These are phyloP conservation scores for Choanephora cucurbitarum DNA, from an alignment of 371 early-diverging fungal species.

Conservation along the genomic window DNA sequence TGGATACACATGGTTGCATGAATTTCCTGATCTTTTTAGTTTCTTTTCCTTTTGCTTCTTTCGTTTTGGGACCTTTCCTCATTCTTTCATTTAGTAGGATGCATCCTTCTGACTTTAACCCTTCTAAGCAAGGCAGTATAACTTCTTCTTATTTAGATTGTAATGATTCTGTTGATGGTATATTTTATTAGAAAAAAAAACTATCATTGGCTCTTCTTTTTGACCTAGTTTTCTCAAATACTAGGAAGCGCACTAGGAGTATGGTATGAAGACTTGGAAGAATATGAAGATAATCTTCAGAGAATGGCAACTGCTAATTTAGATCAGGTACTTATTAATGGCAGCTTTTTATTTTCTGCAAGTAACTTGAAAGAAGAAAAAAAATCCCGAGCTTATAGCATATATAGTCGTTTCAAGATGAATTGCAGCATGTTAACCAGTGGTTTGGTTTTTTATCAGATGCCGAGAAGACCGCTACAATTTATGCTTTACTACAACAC, in stretches of 20 bases:
- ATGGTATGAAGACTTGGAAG: conserved; percentile 89
- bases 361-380: neutral
- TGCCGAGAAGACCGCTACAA: conserved; percentile 89
- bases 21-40: neutral
- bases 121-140: neutral
- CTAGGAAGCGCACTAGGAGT: conserved; percentile 73
- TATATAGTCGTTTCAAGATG: conserved; percentile 18
- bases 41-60: neutral
- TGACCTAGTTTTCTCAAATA: neutral
- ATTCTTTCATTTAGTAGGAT: conserved; percentile 1
- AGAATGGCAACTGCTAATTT: conserved; percentile 90
- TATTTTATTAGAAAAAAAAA: no score
- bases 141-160: neutral
- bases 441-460: conserved; percentile 93
- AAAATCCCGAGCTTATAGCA: conserved; percentile 7
- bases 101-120: conserved; percentile 14
- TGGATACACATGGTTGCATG: neutral
- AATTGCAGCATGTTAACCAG: conserved; percentile 90
- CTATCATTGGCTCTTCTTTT: neutral
- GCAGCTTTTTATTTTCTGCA: neutral
- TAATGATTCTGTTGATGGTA: conserved; percentile 1
- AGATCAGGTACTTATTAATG: conserved; percentile 55
- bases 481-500: conserved; percentile 88
- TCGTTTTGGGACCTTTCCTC: neutral
- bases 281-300: conserved; percentile 91